These are phyloP conservation scores for Forsythia suspensa DNA, from an alignment of 257 asterid species.

Conservation along the genomic window DNA sequence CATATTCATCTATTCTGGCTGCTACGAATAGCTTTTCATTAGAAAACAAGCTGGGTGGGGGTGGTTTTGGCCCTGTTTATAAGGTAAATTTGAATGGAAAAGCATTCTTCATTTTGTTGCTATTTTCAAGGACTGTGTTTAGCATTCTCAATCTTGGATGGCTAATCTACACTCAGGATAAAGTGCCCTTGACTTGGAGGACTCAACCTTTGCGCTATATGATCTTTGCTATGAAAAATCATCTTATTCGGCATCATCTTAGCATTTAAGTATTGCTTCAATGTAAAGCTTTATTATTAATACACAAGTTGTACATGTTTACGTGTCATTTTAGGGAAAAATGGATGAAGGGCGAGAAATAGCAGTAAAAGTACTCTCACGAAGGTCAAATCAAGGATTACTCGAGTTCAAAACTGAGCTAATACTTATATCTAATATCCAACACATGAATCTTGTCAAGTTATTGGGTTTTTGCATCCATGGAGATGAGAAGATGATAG, in stretches of 20 bases:
- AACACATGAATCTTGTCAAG: constrained; percentile 64
- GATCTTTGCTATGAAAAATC: no score
- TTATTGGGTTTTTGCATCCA: constrained; percentile 56
- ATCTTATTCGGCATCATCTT: no score
- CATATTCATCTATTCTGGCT: constrained; percentile 39
- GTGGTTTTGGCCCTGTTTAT: constrained; percentile 71
- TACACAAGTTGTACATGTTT: not conserved
- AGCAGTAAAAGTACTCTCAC: constrained; percentile 62
- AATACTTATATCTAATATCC: constrained; percentile 56
- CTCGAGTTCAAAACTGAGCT: constrained; percentile 65
- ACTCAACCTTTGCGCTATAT: no score
- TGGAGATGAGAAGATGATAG: constrained; percentile 55
- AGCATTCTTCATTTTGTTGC: not conserved
- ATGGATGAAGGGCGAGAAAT: constrained; percentile 51
- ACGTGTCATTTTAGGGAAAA: constrained; percentile 36
- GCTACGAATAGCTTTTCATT: constrained; percentile 53
- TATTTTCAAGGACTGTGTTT: not conserved
- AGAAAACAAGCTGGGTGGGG: constrained; percentile 48
- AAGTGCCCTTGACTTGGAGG: no score
- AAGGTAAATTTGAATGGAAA: constrained; percentile 25
- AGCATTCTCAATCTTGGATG: no score
- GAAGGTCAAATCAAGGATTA: constrained; percentile 57
- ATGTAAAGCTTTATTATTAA: not conserved
- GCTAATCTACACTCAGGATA: no score
- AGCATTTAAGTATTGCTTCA: not conserved